phyloP scores from a whole-genome alignment of 2,329 filamentous ascomycete species.

The Hypoxylon sp. region DNA sequence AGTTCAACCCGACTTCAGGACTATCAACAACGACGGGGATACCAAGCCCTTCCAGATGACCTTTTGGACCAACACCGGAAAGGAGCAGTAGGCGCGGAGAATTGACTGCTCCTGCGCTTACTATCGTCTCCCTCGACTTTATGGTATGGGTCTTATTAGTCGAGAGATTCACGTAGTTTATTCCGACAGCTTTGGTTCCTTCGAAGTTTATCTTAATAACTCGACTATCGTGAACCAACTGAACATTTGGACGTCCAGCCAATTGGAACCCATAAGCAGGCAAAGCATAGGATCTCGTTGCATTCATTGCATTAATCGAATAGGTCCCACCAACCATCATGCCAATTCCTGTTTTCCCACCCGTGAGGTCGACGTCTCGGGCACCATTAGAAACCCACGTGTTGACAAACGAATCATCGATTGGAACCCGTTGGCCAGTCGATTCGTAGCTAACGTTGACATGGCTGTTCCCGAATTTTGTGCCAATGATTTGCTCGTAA shows the following conservation, averaged over 20 bases:
- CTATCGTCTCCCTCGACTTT: slow-evolving; percentile 50
- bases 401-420: slow-evolving; percentile 24
- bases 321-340: slow-evolving; percentile 26
- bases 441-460: slow-evolving; percentile 35
- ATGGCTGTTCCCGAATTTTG: slow-evolving; percentile 27
- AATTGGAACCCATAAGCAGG: slow-evolving; percentile 34
- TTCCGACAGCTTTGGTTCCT: slow-evolving; percentile 52
- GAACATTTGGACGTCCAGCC: slow-evolving; percentile 27
- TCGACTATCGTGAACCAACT: slow-evolving; percentile 46
- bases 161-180: slow-evolving; percentile 51
- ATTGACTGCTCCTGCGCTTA: slow-evolving; percentile 49
- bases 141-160: slow-evolving; percentile 48
- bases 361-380: slow-evolving; percentile 28
- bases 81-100: slow-evolving; percentile 51
- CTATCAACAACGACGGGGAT: slow-evolving; percentile 50
- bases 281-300: slow-evolving; percentile 40
- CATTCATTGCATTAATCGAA: slow-evolving; percentile 28
- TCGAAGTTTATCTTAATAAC: slow-evolving; percentile 54
- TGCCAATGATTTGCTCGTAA: slow-evolving; percentile 37
- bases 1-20: slow-evolving; percentile 51
- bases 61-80: slow-evolving; percentile 50
- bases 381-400: slow-evolving; percentile 31
- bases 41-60: slow-evolving; percentile 42
- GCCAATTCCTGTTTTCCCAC: slow-evolving; percentile 39
- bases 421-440: slow-evolving; percentile 7